These are phyloP conservation scores for Boletus reticulatus DNA, from an alignment of 768 basidiomycete species.

Conservation along the genomic window DNA sequence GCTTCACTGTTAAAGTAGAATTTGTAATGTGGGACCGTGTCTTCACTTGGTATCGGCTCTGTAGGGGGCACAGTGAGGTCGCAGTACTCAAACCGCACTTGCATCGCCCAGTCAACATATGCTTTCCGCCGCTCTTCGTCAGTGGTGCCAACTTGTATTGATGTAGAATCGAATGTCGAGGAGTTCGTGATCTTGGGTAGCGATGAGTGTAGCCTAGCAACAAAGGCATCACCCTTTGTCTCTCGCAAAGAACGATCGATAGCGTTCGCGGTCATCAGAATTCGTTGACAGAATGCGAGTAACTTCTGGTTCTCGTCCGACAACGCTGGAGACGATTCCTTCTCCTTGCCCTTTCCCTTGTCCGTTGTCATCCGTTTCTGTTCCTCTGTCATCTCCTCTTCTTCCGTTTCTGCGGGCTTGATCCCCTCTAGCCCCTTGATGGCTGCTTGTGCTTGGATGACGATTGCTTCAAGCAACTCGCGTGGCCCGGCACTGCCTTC, in stretches of 20 bases:
- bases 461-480: conserved; percentile 87
- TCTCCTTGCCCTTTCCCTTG: conserved; percentile 65
- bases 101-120: conserved; percentile 84
- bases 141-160: conserved; percentile 45
- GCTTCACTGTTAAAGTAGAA: conserved; percentile 82
- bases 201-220: conserved; percentile 70
- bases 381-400: conserved; percentile 82
- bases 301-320: conserved; percentile 80
- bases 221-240: conserved; percentile 86
- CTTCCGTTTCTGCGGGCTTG: conserved; percentile 44
- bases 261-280: conserved; percentile 74
- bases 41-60: conserved; percentile 39
- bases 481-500: conserved; percentile 91
- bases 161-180: conserved; percentile 40
- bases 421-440: conserved; percentile 79
- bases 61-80: conserved; percentile 60
- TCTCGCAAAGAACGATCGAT: conserved; percentile 88
- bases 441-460: conserved; percentile 90
- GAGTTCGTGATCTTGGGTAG: conserved; percentile 71
- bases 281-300: conserved; percentile 79
- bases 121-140: conserved; percentile 66
- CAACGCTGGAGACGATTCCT: conserved; percentile 34
- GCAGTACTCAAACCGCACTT: conserved; percentile 86
- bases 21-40: conserved; percentile 70
- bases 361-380: conserved; percentile 81